Evolutionary conservation across 257 asterid genomes (phyloP), one percentile per base, ranked within the genome.

Genomic region (Scutellaria galericulata): DNA sequence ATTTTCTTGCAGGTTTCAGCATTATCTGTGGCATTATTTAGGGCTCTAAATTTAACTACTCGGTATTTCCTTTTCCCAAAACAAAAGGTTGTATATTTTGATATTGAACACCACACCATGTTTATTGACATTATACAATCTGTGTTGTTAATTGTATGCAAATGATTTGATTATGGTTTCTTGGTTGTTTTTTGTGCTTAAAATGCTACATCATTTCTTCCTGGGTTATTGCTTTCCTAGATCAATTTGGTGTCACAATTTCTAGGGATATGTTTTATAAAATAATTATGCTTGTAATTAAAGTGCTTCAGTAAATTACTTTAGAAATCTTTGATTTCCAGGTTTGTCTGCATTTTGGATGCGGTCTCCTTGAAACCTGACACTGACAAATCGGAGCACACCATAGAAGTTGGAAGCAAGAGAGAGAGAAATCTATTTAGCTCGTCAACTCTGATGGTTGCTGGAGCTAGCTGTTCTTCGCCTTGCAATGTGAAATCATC

Each of bases 401-500:
- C 64, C 51, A 56, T 53, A 69, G 83, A 74, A 71, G 79, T 54
- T 14, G 77, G 77, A 12, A 76, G 76, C 78, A 83, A 81, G 83
- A 77, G 71, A 50, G 77, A 79, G 50, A 81, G 75, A 71, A 83
- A 83, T 53, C 74, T 95, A 74, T 95, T 95, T 82, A 84, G 82
- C 83, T 79, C 97, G 45, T 82, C 97, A 66, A 92, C 98, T 9
- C 87, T 86, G 78, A 95, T 90, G 98, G 96, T 91, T 80, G 78
- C 92, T 77, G 88, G 90, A 78, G 83, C 93, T 67, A 78, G 85
- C 82, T 66, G 74, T 81, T 70, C 84, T 37, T 74, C 88, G 71
- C 76, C 75, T 68, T 72, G 73, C 78, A 70, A 76, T 67, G 44
- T 46, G 18, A 80, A 70, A 63, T 48, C 86, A 63, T 57, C 80